Conservation (phyloP, 2,329 filamentous ascomycete species). For the Penicillium sp. region DNA sequence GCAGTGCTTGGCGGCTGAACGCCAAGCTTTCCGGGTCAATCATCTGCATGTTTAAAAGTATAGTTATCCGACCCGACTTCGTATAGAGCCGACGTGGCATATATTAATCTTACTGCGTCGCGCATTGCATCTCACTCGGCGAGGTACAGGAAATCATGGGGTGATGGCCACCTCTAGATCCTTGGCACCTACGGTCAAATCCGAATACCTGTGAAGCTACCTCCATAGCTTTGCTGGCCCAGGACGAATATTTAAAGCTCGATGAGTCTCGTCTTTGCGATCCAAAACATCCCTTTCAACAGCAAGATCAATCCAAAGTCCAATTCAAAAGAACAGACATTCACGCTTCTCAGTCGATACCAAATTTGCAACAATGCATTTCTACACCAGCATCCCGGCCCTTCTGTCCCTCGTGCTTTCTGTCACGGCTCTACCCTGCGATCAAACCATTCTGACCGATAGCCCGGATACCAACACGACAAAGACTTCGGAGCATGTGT, state of each 20-base stretch:
- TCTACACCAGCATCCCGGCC: neutral
- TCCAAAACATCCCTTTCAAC: neutral
- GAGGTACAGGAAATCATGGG: neutral
- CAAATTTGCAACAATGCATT: neutral
- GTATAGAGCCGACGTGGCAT: neutral
- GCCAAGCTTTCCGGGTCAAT: neutral
- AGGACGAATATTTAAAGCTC: neutral
- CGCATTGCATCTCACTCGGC: neutral
- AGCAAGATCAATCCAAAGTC: neutral
- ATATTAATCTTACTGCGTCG: neutral
- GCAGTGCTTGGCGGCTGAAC: neutral
- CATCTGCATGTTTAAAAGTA: neutral
- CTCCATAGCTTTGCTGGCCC: neutral
- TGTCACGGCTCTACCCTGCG: neutral
- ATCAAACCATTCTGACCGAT: neutral
- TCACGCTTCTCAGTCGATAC: neutral
- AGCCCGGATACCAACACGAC: neutral
- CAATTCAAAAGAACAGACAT: neutral
- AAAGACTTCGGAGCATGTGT: neutral
- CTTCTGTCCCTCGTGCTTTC: neutral
- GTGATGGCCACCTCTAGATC: neutral
- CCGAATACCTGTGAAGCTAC: neutral
- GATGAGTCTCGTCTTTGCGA: neutral
- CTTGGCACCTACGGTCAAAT: neutral
- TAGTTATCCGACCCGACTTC: neutral